Percentiles rank a stretch among this genome's conserved stretches.
Conservation (phyloP, 208 protist species). For the Herpetomonas samuelpessoai region DNA sequence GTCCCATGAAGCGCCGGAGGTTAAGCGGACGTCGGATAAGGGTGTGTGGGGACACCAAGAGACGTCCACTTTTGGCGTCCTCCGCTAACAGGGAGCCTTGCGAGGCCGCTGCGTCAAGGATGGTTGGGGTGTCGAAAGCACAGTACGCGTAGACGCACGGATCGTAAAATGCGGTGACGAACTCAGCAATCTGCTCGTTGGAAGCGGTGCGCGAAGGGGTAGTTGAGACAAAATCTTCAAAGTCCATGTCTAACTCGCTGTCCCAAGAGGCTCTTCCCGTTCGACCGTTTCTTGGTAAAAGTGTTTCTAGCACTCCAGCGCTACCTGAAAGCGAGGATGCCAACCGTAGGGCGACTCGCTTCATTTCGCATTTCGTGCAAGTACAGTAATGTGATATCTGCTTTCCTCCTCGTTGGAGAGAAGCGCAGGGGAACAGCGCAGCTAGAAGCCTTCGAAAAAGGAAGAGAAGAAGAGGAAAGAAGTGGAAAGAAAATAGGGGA, state of each 20-base stretch:
- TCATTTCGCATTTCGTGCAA: too few species aligned
- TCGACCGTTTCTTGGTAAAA: too few species aligned
- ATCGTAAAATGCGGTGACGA: slow-evolving; percentile 23
- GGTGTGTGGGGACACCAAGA: slow-evolving; percentile 22
- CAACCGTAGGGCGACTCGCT: too few species aligned
- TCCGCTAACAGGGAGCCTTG: neutral
- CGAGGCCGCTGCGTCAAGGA: slow-evolving; percentile 15
- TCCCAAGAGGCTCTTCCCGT: too few species aligned
- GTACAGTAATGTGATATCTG: too few species aligned
- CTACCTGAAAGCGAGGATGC: too few species aligned
- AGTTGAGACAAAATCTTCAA: neutral
- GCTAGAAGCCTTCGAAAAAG: too few species aligned
- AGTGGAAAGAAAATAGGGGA: too few species aligned
- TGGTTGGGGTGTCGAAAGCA: slow-evolving; percentile 29
- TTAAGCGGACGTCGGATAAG: slow-evolving; percentile 12
- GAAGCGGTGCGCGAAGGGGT: slow-evolving; percentile 16
- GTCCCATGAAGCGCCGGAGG: slow-evolving; percentile 10
- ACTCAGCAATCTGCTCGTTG: slow-evolving; percentile 18
- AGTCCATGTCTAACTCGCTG: neutral
- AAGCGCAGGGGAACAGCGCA: too few species aligned
- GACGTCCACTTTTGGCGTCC: neutral
- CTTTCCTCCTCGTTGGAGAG: too few species aligned
- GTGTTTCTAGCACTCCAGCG: too few species aligned
- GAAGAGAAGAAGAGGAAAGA: too few species aligned
- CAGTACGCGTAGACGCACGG: slow-evolving; percentile 43